Conservation (phyloP, 257 asterid species). For the Ligustrum vulgare region DNA sequence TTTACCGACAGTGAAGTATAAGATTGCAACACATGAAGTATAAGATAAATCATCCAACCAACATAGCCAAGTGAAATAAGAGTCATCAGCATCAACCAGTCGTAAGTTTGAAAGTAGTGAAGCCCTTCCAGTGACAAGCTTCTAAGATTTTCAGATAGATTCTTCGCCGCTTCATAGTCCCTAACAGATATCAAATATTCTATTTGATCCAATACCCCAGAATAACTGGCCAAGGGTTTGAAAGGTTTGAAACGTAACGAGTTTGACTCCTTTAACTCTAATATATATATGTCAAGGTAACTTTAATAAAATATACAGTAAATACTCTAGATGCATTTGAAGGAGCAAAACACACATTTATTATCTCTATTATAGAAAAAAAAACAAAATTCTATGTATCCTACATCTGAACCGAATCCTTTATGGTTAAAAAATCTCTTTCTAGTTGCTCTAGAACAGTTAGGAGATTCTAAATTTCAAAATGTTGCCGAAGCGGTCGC, state of each 20-base stretch:
- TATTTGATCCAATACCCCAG: constrained; percentile 52
- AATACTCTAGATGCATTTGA: neutral
- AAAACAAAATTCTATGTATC: too few relatives aligned
- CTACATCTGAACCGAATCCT: too few relatives aligned
- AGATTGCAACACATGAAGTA: constrained; percentile 78
- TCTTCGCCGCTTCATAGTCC: constrained; percentile 70
- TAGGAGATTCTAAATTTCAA: too few relatives aligned
- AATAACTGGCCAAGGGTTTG: constrained; percentile 63
- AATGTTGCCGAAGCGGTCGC: too few relatives aligned
- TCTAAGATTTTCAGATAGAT: constrained; percentile 72
- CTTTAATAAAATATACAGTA: neutral
- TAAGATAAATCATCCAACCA: constrained; percentile 93
- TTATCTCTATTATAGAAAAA: too few relatives aligned
- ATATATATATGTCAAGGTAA: constrained; percentile 52
- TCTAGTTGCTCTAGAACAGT: too few relatives aligned
- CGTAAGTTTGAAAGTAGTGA: constrained; percentile 91
- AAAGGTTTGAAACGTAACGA: constrained; percentile 81
- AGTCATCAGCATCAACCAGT: constrained; percentile 94
- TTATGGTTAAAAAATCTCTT: too few relatives aligned
- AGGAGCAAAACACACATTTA: too few relatives aligned
- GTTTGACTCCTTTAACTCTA: constrained; percentile 69
- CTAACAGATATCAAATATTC: constrained; percentile 56
- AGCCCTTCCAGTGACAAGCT: constrained; percentile 86
- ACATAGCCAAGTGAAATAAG: constrained; percentile 86
- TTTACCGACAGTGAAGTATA: constrained; percentile 67